Conservation (phyloP, 306 rosid species). For the Rubus parviflorus region DNA sequence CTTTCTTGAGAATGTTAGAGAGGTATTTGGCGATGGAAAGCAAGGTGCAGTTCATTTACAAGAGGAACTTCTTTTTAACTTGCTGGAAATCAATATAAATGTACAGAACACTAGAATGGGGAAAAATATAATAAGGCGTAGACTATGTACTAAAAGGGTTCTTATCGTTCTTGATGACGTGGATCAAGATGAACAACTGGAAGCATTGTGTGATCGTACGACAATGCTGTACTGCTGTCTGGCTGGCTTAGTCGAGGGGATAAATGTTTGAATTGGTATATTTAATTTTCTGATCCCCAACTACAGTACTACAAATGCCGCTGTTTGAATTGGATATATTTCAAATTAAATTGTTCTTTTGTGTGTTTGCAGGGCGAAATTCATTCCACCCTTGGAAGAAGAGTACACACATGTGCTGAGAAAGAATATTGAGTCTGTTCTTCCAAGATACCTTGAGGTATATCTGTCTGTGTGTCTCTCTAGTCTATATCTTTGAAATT, state of each 20-base stretch:
- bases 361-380: background rate
- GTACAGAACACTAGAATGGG: background rate
- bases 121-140: slow-evolving; percentile 4
- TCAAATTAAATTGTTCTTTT: too few relatives aligned
- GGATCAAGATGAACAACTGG: background rate
- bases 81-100: background rate
- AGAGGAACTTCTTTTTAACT: background rate
- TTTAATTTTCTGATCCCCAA: background rate
- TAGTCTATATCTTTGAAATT: too few relatives aligned
- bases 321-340: too few relatives aligned
- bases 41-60: slow-evolving; percentile 14
- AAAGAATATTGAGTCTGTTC: background rate
- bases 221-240: too few relatives aligned
- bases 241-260: background rate
- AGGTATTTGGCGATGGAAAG: background rate
- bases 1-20: slow-evolving; percentile 16
- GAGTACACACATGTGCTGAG: background rate
- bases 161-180: slow-evolving; percentile 28
- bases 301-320: background rate
- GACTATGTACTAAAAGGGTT: background rate
- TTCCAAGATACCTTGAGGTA: background rate
- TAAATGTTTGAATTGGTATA: background rate
- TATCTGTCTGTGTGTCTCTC: too few relatives aligned
- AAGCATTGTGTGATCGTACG: background rate
- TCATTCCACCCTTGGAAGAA: background rate